A percentile compares a stretch with the other conserved stretches of the same genome.
phyloP scores from a whole-genome alignment of 352 stramenopile genomes.

The Globisporangium parvum region DNA sequence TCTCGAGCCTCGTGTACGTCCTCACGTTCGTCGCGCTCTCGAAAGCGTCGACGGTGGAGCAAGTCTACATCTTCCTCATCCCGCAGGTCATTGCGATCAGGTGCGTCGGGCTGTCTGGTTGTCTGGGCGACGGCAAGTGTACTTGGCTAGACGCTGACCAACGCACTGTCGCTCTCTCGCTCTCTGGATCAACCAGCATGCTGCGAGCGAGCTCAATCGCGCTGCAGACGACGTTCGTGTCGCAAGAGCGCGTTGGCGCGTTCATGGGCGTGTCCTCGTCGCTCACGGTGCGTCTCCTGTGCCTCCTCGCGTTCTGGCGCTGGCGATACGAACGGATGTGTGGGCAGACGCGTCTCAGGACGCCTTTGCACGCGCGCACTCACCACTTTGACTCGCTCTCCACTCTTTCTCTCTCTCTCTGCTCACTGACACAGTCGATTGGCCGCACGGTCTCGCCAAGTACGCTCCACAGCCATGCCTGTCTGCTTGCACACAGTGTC shows the following conservation, averaged over 20 bases:
- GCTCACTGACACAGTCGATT: conserved; percentile 38
- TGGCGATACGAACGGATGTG: too few relatives aligned
- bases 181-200: conserved; percentile 29
- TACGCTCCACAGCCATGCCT: conserved; percentile 23
- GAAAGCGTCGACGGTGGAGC: conserved; percentile 33
- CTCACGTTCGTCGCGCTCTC: conserved; percentile 66
- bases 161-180: conserved; percentile 1
- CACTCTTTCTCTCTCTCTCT: not conserved
- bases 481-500: not conserved
- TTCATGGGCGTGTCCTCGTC: conserved; percentile 81
- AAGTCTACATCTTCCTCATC: conserved; percentile 50
- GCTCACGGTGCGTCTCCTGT: conserved; percentile 41
- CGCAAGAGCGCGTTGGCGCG: conserved; percentile 57
- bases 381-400: not conserved
- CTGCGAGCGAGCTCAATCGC: conserved; percentile 75
- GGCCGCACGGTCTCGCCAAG: conserved; percentile 68
- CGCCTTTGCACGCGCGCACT: not conserved
- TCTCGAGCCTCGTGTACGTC: conserved; percentile 60
- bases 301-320: not conserved
- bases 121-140: not conserved
- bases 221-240: conserved; percentile 64
- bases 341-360: too few relatives aligned
- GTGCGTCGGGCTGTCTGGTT: conserved; percentile 15
- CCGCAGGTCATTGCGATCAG: conserved; percentile 70
- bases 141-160: not conserved